Percentiles rank a stretch among this genome's conserved stretches.
These are phyloP conservation scores for Mortierella sp. DNA, from an alignment of 371 early-diverging fungal genomes.

Conservation along the genomic window DNA sequence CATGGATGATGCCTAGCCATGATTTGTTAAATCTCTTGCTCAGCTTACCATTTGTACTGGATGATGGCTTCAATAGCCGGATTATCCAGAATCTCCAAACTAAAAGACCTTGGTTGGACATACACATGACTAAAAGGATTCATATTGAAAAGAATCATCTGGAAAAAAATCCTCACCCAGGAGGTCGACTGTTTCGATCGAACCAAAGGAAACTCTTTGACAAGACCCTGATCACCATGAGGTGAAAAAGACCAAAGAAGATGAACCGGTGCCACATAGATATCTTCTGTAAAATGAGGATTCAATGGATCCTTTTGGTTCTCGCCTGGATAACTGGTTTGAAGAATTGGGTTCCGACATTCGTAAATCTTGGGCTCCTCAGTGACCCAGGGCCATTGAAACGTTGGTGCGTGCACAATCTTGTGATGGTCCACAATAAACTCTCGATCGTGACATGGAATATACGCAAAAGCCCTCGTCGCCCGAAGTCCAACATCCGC, in stretches of 20 bases:
- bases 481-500: too few species aligned
- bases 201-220: too few species aligned
- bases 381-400: not conserved
- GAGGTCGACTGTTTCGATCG: too few species aligned
- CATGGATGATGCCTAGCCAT: not conserved
- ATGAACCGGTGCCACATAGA: constrained; percentile 17
- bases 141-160: too few species aligned
- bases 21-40: too few species aligned
- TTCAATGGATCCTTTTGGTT: not conserved
- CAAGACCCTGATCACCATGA: too few species aligned
- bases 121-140: too few species aligned
- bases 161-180: too few species aligned
- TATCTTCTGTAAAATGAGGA: constrained; percentile 8
- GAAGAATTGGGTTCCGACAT: constrained; percentile 19
- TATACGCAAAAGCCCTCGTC: too few species aligned
- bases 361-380: constrained; percentile 5
- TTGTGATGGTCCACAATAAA: constrained; percentile 22
- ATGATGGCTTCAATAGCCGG: constrained; percentile 29
- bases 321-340: not conserved
- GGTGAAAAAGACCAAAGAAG: constrained; percentile 12
- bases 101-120: too few species aligned
- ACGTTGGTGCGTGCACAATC: constrained; percentile 19
- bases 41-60: constrained; percentile 29
- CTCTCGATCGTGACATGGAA: not conserved
- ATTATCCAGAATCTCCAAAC: constrained; percentile 15